Percentiles rank a stretch among this genome's conserved stretches.
Evolutionary conservation across 306 rosid genomes (phyloP).

Genomic region (Dicorynia guianensis): DNA sequence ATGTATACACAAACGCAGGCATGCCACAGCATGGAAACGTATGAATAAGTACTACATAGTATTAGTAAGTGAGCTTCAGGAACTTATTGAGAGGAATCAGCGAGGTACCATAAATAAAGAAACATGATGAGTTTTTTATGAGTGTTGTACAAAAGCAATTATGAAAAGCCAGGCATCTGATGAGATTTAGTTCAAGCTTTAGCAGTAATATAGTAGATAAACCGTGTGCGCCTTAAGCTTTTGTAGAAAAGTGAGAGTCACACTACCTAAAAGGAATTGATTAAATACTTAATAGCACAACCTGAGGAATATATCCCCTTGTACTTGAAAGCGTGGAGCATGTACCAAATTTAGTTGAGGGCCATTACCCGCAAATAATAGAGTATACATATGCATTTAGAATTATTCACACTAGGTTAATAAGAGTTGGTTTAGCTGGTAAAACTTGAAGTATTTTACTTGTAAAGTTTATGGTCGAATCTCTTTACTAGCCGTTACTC

Average conservation of each 20-base stretch:
- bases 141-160: conserved; percentile 17
- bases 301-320: conserved; percentile 51
- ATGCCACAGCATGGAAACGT: neutral
- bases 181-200: conserved; percentile 46
- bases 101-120: conserved; percentile 7
- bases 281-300: conserved; percentile 47
- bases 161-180: conserved; percentile 49
- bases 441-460: too few relatives aligned
- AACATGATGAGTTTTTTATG: neutral
- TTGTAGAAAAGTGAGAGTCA: conserved; percentile 45
- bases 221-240: conserved; percentile 44
- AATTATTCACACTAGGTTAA: too few relatives aligned
- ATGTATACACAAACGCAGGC: neutral
- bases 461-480: too few relatives aligned
- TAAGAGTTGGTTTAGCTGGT: too few relatives aligned
- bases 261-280: conserved; percentile 44
- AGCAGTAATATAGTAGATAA: conserved; percentile 37
- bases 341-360: conserved; percentile 36
- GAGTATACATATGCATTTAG: conserved; percentile 14
- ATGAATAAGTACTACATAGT: neutral
- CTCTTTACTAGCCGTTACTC: too few relatives aligned
- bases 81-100: conserved; percentile 11
- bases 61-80: neutral
- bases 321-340: conserved; percentile 35
- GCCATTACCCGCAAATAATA: neutral